Evolutionary conservation across 768 basidiomycete genomes (phyloP), one percentile per base, ranked within the genome.

Genomic region (Russula olivacea): DNA sequence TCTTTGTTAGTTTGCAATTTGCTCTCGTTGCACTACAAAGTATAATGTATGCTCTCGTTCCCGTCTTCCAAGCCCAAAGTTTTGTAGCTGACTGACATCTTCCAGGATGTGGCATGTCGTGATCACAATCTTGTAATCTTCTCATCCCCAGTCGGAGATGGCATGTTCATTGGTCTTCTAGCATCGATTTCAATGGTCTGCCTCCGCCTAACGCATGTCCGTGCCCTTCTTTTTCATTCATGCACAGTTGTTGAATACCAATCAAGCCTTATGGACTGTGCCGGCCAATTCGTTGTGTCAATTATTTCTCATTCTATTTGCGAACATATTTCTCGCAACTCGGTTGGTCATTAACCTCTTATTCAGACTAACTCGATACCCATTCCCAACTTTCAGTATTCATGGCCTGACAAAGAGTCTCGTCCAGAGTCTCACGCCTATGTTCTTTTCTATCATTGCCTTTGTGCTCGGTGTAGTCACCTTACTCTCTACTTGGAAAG

Each of bases 1-100:
- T 43, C n/a, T 59, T 59, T 34, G 50, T 59, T 11, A 23, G 25
- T 11, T 9, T 52, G 17, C 40, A 59, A 59, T 59, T 32, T 52
- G 7, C 32, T 23, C 40, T 59, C 21, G 58, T 59, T 23, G 21
- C 21, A n/a, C 9, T 52, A 12, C 58, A 59, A 34, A 43, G 38
- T 34, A 15, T 32, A 17, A 8, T 59, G 58, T 52, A 41, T n/a
- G 50, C 25, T 48, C 11, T 34, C 30, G 17, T 21, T n/a, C 36
- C 17, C 23, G 15, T 51, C 17, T 43, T 10, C 4, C 4, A 6
- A 15, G 21, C 0, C 10, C 1, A 15, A 14, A 34, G 17, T n/a
- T 51, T 41, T 28, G 21, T 34, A 1, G 19, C 30, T 32, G n/a
- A 59, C 40, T 23, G 19, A 17, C 32, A 6, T 21, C 43, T 25